Evolutionary conservation across 495 filamentous ascomycete genomes (phyloP), one percentile per base, ranked within the genome.

Genomic region (Penicillium dipodomyicola): DNA sequence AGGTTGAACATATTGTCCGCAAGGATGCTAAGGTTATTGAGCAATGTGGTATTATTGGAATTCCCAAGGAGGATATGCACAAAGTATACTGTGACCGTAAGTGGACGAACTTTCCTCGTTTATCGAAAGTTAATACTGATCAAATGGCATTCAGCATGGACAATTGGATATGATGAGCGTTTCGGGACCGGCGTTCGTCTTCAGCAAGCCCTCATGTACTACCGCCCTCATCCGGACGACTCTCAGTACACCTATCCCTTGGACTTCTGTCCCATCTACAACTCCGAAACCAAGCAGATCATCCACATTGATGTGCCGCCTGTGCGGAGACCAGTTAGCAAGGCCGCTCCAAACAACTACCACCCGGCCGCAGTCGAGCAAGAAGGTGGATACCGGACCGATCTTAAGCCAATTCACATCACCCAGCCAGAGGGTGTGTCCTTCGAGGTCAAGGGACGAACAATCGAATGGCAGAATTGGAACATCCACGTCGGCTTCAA

Each of bases 201-300:
- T 15, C 92, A 97, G 67, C 92, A 97, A 71, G 92, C 91, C 15
- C 76, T 97, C 37, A 96, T 96, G 90, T 97, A 97, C 77, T 97
- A 96, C 70, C 84, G 92, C 23, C 92, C 91, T 15, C 80, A 92
- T 63, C 58, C 87, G 40, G 92, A 97, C 65, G 89, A 92, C 72
- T 89, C 82, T 63, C 92, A 97, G 71, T 97, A 97, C 72, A 87
- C 87, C 19, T 96, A 86, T 64, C 92, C 92, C 0, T 81, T 97
- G 48, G 92, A 97, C 72, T 97, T 97, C 79, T 95, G 90, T 63
- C 92, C 92, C 3, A 95, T 97, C 67, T 93, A 82, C 75, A 91
- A 96, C 61, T 82, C 90, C 12, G 88, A 92, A 67, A 90, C 87
- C 37, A 83, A 89, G 62, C 72, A 91, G 64, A 89, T 96, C 61